Evolutionary conservation across 441 rosid species (phyloP).

Genomic region (Gossypium gossypioides): DNA sequence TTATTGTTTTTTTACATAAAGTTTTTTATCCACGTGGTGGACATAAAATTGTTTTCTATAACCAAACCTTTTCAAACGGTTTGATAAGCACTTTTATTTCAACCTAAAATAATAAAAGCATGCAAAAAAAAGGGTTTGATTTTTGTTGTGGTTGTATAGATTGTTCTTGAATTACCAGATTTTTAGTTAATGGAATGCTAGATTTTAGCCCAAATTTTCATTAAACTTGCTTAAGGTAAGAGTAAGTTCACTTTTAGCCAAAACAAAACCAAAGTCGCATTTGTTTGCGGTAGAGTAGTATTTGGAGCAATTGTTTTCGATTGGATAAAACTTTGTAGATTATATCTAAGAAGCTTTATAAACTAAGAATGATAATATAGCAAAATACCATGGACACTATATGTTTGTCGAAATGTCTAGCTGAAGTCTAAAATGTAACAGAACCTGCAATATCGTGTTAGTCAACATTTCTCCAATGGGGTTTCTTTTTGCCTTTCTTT

Average conservation of each 20-base stretch:
- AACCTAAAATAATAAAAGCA: neutral
- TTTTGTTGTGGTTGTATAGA: neutral
- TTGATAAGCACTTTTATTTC: neutral
- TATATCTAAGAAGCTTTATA: neutral
- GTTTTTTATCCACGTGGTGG: too few relatives aligned
- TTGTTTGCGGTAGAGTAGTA: neutral
- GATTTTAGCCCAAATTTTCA: neutral
- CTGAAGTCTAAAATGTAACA: neutral
- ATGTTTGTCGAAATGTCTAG: slow-evolving; percentile 23
- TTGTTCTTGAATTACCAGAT: neutral
- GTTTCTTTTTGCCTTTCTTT: neutral
- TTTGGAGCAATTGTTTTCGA: neutral
- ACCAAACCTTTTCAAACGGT: neutral
- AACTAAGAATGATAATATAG: neutral
- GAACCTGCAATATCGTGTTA: neutral
- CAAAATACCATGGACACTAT: neutral
- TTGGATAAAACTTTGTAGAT: neutral
- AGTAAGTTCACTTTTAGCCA: neutral
- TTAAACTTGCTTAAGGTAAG: neutral
- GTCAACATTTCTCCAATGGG: neutral
- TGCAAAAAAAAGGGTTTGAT: neutral
- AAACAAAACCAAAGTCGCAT: too few relatives aligned
- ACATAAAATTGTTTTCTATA: too few relatives aligned
- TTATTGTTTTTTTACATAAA: too few relatives aligned
- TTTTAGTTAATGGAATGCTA: neutral